Evolutionary conservation across 73 alveolate genomes (phyloP), one percentile per base, ranked within the genome.

Genomic region (Paraurostyla sp.): DNA sequence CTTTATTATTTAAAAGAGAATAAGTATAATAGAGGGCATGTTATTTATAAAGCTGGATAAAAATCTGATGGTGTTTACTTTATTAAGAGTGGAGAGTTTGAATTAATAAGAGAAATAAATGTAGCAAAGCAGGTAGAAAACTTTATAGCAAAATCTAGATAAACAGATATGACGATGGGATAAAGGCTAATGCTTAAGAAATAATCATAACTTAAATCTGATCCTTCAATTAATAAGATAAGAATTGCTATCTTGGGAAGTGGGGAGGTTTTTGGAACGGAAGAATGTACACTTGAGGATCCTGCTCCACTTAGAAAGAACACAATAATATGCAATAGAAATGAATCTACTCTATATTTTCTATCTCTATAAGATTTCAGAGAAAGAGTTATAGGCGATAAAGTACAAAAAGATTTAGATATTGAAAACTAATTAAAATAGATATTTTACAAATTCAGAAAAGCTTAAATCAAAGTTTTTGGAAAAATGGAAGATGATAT

Each of bases 51-150:
- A 41, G 43, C 42, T 23, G 93, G 93, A 41, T 43, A 54, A 15
- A 29, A 41, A 22, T 43, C 43, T 0, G 76, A 87, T 41, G 89
- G 89, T 9, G 51, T 87, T 49, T 87, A 87, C 46, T 36, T 87
- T 18, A 87, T 87, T 20, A 51, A 76, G 45, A 33, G 35, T 30
- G 93, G 93, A 29, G 83, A 51, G 22, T 87, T 75, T 87, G 93
- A 88, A 71, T 4, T 73, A 25, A 73, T 48, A 29, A 73, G 71
- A 36, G 65, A 73, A 23, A 49, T 73, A 1, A 73, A 73, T 25
- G 71, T 73, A 9, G 9, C 9, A 3, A 43, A 73, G 27, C 40
- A 73, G 30, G n/a, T 73, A 4, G 86, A 73, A 48, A 33, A 11
- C 27, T 73, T 23, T 38, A 48, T 73, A 9, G 65, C 32, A 48